Evolutionary conservation across 345 rosid genomes (phyloP).

Genomic region (Lagerstroemia speciosa): DNA sequence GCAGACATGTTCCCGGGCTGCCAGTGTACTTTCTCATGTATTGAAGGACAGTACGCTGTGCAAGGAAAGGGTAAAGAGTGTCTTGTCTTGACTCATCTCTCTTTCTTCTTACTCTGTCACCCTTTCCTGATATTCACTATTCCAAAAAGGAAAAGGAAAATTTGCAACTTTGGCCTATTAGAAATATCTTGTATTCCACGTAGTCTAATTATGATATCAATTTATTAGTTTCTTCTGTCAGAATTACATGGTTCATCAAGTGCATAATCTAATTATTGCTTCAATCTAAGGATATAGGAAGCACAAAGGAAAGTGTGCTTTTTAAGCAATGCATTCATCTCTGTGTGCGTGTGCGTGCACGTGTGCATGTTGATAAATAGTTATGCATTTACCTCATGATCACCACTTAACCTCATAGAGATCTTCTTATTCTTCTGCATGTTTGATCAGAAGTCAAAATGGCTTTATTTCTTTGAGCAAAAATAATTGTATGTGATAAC

Average conservation of each 20-base stretch:
- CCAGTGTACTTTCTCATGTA: conserved; percentile 85
- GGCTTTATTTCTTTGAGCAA: background rate
- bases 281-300: too few species aligned
- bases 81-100: background rate
- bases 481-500: conserved; percentile 7
- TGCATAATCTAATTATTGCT: background rate
- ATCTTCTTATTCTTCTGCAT: background rate
- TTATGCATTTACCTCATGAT: background rate
- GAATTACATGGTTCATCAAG: background rate
- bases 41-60: conserved; percentile 67
- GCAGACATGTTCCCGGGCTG: conserved; percentile 94
- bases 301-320: background rate
- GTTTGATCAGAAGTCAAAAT: background rate
- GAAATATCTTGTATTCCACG: background rate
- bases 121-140: background rate
- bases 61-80: conserved; percentile 70
- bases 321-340: background rate
- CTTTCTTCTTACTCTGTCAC: background rate
- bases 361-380: too few species aligned
- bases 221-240: background rate
- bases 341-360: too few species aligned
- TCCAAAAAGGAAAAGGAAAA: background rate
- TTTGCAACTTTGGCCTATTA: background rate
- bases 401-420: background rate
- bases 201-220: background rate